phyloP scores from a whole-genome alignment of 345 rosid genomes.

The Carallia brachiata region DNA sequence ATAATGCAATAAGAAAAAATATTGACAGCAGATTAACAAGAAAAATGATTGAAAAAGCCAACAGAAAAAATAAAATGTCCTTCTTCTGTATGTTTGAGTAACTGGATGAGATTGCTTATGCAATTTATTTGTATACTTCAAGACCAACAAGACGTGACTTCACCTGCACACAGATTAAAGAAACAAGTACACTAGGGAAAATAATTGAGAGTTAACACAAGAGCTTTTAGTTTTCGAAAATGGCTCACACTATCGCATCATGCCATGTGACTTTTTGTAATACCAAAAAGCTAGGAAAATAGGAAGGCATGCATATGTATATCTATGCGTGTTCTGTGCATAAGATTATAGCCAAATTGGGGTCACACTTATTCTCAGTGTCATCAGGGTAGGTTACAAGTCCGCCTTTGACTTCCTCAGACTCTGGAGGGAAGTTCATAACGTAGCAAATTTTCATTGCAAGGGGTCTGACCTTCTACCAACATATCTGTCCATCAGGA shows the following conservation, averaged over 20 bases:
- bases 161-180: conserved; percentile 37
- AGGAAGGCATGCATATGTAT: not conserved
- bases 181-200: not conserved
- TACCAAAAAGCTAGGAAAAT: not conserved
- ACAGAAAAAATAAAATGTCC: conserved; percentile 36
- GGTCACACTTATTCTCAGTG: conserved; percentile 67
- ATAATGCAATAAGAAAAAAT: conserved; percentile 12
- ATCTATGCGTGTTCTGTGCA: not conserved
- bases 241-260: not conserved
- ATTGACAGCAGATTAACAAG: not conserved
- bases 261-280: no score
- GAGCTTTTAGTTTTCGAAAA: not conserved
- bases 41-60: not conserved
- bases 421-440: conserved; percentile 64
- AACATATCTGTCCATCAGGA: conserved; percentile 82
- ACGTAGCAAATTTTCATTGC: conserved; percentile 77
- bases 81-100: conserved; percentile 55
- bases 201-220: not conserved
- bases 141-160: conserved; percentile 74
- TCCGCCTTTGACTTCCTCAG: conserved; percentile 71
- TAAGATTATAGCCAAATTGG: not conserved
- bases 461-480: conserved; percentile 79
- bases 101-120: conserved; percentile 56
- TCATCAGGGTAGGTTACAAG: conserved; percentile 80
- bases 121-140: conserved; percentile 75